Evolutionary conservation across 164 flowering plant genomes (phyloP).

Genomic region (Nymphaea colorata): DNA sequence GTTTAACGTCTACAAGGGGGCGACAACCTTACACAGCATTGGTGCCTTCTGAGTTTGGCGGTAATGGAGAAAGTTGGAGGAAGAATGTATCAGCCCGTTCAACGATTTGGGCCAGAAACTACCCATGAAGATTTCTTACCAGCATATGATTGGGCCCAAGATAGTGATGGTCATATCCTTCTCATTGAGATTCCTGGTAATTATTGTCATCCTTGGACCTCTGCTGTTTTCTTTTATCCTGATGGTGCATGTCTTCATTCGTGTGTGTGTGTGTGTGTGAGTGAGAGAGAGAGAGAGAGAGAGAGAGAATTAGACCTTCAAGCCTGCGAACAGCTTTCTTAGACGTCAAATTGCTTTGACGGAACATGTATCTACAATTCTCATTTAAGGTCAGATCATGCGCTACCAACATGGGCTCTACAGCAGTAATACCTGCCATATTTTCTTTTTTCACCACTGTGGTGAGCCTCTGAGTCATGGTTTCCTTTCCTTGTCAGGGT

Average conservation of each 20-base stretch:
- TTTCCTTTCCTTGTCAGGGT: constrained; percentile 8
- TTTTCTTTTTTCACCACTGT: too few species aligned
- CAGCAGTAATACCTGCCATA: too few species aligned
- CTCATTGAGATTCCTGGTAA: constrained; percentile 24
- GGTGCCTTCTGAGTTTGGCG: neutral
- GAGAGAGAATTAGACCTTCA: too few species aligned
- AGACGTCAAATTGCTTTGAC: too few species aligned
- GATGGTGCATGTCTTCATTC: neutral
- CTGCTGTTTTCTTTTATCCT: neutral
- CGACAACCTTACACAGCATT: too few species aligned
- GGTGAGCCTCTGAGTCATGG: too few species aligned
- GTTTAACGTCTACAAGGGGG: neutral
- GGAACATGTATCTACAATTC: too few species aligned
- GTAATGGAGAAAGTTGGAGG: neutral
- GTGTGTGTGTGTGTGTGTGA: too few species aligned
- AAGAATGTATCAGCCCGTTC: neutral
- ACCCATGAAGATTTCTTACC: constrained; percentile 19
- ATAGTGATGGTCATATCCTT: constrained; percentile 14
- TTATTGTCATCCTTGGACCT: neutral
- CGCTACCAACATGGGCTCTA: too few species aligned
- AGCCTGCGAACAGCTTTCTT: too few species aligned
- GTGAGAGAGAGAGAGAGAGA: too few species aligned
- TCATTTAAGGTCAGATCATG: too few species aligned
- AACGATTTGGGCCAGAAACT: neutral
- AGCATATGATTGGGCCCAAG: constrained; percentile 16